These are phyloP conservation scores for Artemisia tridentata DNA, from an alignment of 129 eudicot species.

Conservation along the genomic window DNA sequence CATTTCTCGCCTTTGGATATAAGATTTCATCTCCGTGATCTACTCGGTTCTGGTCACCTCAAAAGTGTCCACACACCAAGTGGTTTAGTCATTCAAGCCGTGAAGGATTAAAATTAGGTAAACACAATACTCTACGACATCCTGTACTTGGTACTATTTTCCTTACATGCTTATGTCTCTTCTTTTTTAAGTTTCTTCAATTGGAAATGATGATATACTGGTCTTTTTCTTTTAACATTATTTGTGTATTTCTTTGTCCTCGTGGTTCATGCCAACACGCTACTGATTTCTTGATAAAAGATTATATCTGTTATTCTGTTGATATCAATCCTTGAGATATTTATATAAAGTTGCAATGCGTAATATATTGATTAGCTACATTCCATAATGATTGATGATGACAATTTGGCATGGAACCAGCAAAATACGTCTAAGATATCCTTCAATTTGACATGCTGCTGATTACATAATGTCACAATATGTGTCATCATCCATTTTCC, in stretches of 20 bases:
- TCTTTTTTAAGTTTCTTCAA: constrained; percentile 9
- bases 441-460: too few relatives aligned
- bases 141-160: constrained; percentile 15
- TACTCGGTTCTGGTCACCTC: constrained; percentile 89
- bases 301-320: too few relatives aligned
- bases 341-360: too few relatives aligned
- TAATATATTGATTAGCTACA: too few relatives aligned
- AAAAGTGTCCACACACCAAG: constrained; percentile 68
- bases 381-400: too few relatives aligned
- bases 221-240: background rate
- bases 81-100: constrained; percentile 78
- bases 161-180: constrained; percentile 21
- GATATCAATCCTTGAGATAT: too few relatives aligned
- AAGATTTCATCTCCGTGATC: constrained; percentile 95
- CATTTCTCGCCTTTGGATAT: constrained; percentile 80
- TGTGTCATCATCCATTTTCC: too few relatives aligned
- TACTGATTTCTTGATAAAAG: too few relatives aligned
- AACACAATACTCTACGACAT: constrained; percentile 19
- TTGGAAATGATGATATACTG: background rate
- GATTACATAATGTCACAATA: too few relatives aligned
- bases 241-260: constrained; percentile 6
- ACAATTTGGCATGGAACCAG: too few relatives aligned
- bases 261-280: constrained; percentile 15
- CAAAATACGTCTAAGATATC: too few relatives aligned
- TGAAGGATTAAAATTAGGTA: constrained; percentile 63